A percentile compares a stretch with the other conserved stretches of the same genome.
These are phyloP conservation scores for Phytophthora cryptogea DNA, from an alignment of 352 stramenopile species.

Conservation along the genomic window DNA sequence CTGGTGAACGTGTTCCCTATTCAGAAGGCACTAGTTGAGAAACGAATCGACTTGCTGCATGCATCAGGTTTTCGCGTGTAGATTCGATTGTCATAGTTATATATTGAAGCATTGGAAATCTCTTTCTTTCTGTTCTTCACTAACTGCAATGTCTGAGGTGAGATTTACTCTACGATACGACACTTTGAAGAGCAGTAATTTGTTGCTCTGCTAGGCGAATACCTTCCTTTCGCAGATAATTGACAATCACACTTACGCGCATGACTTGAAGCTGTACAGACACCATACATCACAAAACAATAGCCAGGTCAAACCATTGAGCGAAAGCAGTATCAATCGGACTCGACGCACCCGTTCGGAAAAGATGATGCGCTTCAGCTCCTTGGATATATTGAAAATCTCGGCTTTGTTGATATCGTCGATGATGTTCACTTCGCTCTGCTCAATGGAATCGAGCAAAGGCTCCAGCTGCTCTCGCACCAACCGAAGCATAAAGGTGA, in stretches of 20 bases:
- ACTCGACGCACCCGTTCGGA: constrained; percentile 39
- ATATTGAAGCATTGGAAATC: constrained; percentile 16
- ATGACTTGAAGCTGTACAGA: constrained; percentile 62
- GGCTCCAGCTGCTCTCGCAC: constrained; percentile 44
- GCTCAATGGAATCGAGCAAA: constrained; percentile 46
- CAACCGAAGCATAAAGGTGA: constrained; percentile 44
- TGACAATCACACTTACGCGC: constrained; percentile 61
- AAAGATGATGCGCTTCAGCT: constrained; percentile 62
- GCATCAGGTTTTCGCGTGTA: constrained; percentile 79
- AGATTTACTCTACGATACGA: constrained; percentile 23
- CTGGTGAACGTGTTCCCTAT: constrained; percentile 72
- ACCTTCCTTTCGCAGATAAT: constrained; percentile 71
- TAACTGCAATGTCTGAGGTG: no score
- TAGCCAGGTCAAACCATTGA: background rate
- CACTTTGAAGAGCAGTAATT: constrained; percentile 68
- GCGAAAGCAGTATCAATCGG: background rate
- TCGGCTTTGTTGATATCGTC: constrained; percentile 48
- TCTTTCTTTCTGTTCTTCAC: background rate
- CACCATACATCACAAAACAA: background rate
- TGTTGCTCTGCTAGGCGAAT: constrained; percentile 75
- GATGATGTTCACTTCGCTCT: constrained; percentile 51
- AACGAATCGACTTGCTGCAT: constrained; percentile 70
- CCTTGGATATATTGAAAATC: constrained; percentile 33
- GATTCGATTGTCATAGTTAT: constrained; percentile 13
- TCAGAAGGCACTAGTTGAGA: constrained; percentile 72